Evolutionary conservation across 176 grass and related monocot species (phyloP), one percentile per base, ranked within the genome.

Genomic region (Tillandsia leiboldiana): DNA sequence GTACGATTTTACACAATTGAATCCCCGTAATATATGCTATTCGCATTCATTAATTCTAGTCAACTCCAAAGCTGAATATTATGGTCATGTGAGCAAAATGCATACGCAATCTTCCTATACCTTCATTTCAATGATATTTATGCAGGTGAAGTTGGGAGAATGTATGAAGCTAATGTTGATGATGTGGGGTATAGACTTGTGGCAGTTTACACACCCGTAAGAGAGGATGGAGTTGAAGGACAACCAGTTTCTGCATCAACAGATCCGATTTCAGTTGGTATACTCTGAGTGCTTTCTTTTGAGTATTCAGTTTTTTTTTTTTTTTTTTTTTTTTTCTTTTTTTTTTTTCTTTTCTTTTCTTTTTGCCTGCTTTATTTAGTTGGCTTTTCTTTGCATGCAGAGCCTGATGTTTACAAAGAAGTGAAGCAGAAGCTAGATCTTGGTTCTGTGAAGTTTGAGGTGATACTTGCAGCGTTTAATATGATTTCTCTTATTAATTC

Each of bases 151-250:
- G 79, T 69, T 54, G 87, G 86, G 72, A 83, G 82, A 83, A 93
- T 77, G 77, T 99, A 93, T 53, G 94, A 99, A 83, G 94, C 94
- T 69, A 99, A 99, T 72, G 89, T 93, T 62, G 94, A 99, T 62
- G 89, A 99, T 73, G 94, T 93, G 72, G 94, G 84, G 15, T 99
- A 99, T 66, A 87, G 89, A 81, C 72, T 99, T 78, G 94, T 97
- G 64, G 89, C 72, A 74, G 87, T 99, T 78, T 99, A 99, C 64
- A 93, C 94, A 57, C 94, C 89, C 42, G 80, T 93, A 66, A 88
- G 94, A 70, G 89, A 99, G 78, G 87, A 99, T 82, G 94, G 89
- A 66, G 70, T 90, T 77, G 94, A 92, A 74, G 89, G 94, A 79
- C 84, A 83, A 52, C 86, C 89, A 77, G 71, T 99, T 68, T 99